Evolutionary conservation across 331 rosid species (phyloP), one percentile per base, ranked within the genome.

Genomic region (Stylosanthes scabra): DNA sequence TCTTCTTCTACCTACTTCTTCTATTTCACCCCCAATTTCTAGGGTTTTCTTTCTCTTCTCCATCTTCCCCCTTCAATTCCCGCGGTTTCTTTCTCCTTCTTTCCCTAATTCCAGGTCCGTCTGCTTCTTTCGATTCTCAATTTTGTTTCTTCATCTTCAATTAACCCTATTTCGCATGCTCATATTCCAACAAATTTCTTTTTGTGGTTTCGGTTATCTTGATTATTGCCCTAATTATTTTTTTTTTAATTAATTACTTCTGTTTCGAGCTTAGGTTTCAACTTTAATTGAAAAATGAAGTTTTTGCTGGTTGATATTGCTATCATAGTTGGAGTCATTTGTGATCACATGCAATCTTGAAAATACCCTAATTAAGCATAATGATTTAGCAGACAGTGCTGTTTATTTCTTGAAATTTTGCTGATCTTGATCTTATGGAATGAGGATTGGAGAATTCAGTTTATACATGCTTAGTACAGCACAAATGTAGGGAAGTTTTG

Each of bases 81-180:
- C 6, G n/a, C 47, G 20, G 8, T 2, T 13, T 13, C 28, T 44
- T 5, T 15, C 62, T 45, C 65, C 46, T 7, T 11, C 44, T 55
- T 46, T 66, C 66, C 47, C 59, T 44, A 3, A 61, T 49, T 75
- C 61, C 83, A 83, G 90, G 88, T 86, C 76, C 15, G 83, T 72
- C 41, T 72, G 29, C 31, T 74, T 71, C 14, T 67, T 44, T 14
- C 31, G n/a, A n/a, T 41, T 59, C 51, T 69, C 66, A 40, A 20
- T 64, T 83, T 73, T 40, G n/a, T 47, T 49, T 41, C 39, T 13
- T 54, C 16, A 9, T 68, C n/a, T 31, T 63, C 49, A 46, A 3
- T 55, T 25, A 11, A 56, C n/a, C 13, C 20, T 13, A 57, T 28
- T 70, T 42, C 20, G 66, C 20, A 14, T 14, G 11, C 41, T 25